Base-by-base conservation (phyloP, 805 yeast species). In the Wickerhamiella sorbophila region DNA sequence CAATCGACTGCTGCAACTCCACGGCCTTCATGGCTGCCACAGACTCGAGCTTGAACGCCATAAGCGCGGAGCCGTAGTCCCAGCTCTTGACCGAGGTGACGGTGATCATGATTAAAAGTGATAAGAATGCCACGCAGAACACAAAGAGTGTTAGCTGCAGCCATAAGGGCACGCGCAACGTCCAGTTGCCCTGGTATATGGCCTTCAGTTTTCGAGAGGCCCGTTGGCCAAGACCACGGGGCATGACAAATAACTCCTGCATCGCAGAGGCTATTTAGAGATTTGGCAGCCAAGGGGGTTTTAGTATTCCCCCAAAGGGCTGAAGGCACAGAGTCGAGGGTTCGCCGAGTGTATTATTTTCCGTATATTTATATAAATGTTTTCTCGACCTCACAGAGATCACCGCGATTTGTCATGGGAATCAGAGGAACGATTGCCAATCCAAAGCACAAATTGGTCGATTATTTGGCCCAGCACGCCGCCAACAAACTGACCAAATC, bases 401-500 rank as follows among this genome's bases (percentile, higher is more conserved):
- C 6, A 8, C 29, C 29, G 29, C 6, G 12, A 24, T 24, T 24
- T 24, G 29, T 24, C 29, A 24, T 24, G 29, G 29, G 29, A 24
- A 24, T 24, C 29, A 24, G 38, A 10, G 44, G 40, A 19, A 44
- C 51, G 9, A 36, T 54, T 12, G 48, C 50, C 34, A 52, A 52
- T 32, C 56, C 57, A 6, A 47, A 49, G 4, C 34, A 44, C 16
- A 29, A 24, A 19, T 45, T 52, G 14, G 46, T 40, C 3, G 48
- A 49, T 16, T 50, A 50, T 22, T 36, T 52, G 26, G 27, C 43
- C 18, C 36, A 48, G 35, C 51, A 44, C 32, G 50, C 53, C 17
- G 36, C 49, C 14, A 48, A 50, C 43, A 15, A 26, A 5, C 43
- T 45, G 18, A 52, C 48, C 21, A 37, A 43, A 33, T 48, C 61